Conservation (phyloP, 2,329 filamentous ascomycete species). For the Stachybotrys echinatus region DNA sequence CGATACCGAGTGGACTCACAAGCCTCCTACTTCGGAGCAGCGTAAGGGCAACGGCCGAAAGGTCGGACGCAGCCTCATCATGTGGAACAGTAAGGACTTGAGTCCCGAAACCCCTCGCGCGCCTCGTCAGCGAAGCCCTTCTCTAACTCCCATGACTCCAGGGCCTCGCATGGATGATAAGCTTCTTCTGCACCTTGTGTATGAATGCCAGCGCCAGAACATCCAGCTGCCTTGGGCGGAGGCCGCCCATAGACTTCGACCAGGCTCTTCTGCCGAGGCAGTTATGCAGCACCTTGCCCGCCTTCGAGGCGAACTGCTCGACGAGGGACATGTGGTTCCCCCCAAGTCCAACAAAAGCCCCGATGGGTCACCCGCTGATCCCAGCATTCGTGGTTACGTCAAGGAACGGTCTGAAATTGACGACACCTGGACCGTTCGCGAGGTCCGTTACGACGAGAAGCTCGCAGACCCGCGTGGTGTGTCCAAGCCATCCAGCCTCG, state of each 20-base stretch:
- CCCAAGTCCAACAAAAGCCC: conserved; percentile 23
- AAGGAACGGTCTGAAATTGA: conserved; percentile 17
- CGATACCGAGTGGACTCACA: conserved; percentile 15
- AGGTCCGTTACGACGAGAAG: conserved; percentile 25
- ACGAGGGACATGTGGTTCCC: conserved; percentile 36
- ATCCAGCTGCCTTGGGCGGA: conserved; percentile 32
- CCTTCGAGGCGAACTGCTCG: conserved; percentile 25
- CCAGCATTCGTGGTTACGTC: conserved; percentile 25
- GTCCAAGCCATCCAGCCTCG: conserved; percentile 18
- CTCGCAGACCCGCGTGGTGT: conserved; percentile 17
- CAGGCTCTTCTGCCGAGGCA: conserved; percentile 32
- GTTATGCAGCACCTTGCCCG: conserved; percentile 31
- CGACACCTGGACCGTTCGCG: conserved; percentile 18
- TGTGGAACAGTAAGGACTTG: conserved; percentile 35
- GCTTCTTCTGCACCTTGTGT: conserved; percentile 33
- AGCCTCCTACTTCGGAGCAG: conserved; percentile 17
- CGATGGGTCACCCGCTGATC: conserved; percentile 11
- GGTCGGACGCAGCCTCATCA: conserved; percentile 31
- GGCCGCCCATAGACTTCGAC: conserved; percentile 34
- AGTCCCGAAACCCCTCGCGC: not conserved
- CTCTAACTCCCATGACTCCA: conserved; percentile 10
- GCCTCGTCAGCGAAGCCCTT: not conserved
- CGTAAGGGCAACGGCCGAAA: conserved; percentile 20
- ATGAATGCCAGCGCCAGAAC: conserved; percentile 27
- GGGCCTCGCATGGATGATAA: conserved; percentile 42